phyloP scores from a whole-genome alignment of 371 early-diverging fungal genomes.

The Rhizopus microsporus region DNA sequence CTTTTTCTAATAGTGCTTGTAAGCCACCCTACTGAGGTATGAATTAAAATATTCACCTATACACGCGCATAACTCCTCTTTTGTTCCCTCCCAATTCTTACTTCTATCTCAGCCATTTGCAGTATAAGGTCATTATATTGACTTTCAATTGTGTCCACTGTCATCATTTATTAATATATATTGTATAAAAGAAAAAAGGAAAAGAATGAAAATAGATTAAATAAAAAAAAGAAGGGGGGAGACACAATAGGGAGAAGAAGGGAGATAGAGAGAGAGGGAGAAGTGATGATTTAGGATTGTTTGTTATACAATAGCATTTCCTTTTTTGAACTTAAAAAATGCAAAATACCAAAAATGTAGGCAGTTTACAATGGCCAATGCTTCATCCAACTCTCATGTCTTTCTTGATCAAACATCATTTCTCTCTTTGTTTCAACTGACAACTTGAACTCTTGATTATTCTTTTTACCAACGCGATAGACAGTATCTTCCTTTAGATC shows the following conservation, averaged over 20 bases:
- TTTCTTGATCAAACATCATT: constrained; percentile 36
- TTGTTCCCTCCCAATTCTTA: constrained; percentile 1
- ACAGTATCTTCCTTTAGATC: constrained; percentile 15
- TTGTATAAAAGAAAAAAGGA: constrained; percentile 4
- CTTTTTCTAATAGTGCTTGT: constrained; percentile 28
- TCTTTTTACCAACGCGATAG: neutral
- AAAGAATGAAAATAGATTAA: constrained; percentile 10
- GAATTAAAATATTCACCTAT: neutral
- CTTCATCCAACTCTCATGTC: constrained; percentile 25
- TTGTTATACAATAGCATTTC: neutral
- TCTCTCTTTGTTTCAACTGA: constrained; percentile 25
- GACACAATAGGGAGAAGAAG: constrained; percentile 6
- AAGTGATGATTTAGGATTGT: constrained; percentile 1
- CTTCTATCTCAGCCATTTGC: constrained; percentile 32
- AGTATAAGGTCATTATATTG: constrained; percentile 19
- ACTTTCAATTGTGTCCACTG: constrained; percentile 8
- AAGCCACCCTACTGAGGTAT: constrained; percentile 21
- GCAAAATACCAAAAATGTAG: constrained; percentile 3
- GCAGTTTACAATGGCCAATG: constrained; percentile 24
- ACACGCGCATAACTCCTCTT: no score
- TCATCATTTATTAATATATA: constrained; percentile 19
- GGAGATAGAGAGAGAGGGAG: constrained; percentile 2
- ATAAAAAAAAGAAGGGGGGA: constrained; percentile 5
- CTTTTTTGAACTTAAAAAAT: constrained; percentile 4
- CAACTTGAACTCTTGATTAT: constrained; percentile 24